Percentiles rank a stretch among this genome's conserved stretches.
phyloP scores from a whole-genome alignment of 1,139 yeast species.

The Debaryomyces nepalensis region DNA sequence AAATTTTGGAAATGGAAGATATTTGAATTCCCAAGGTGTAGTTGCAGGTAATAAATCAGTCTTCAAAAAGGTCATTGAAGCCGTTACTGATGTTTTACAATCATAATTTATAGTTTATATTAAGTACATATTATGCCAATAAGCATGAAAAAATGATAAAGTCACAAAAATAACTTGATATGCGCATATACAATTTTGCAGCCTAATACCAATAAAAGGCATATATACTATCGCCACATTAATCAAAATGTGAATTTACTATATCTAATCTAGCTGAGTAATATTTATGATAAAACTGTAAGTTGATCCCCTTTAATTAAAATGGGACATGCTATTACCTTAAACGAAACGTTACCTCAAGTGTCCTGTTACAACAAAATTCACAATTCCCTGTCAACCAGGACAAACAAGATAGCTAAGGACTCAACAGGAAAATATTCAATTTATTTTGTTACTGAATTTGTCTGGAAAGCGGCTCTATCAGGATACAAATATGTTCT shows the following conservation, averaged over 20 bases:
- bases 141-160: neutral
- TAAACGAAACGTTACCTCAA: neutral
- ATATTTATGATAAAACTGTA: neutral
- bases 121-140: neutral
- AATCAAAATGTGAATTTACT: no score
- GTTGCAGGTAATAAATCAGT: conserved; percentile 78
- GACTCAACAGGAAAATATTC: neutral
- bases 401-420: neutral
- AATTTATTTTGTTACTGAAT: neutral
- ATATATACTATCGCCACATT: no score
- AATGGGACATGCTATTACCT: conserved; percentile 1
- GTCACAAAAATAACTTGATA: conserved; percentile 3
- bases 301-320: neutral
- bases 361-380: neutral
- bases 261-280: neutral
- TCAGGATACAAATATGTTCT: conserved; percentile 6
- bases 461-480: neutral
- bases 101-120: conserved; percentile 1
- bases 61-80: conserved; percentile 64
- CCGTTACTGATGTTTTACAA: conserved; percentile 45
- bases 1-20: conserved; percentile 88
- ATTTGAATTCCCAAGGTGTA: conserved; percentile 82
- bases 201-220: conserved; percentile 4
- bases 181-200: conserved; percentile 11
- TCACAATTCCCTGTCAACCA: neutral